A percentile compares a stretch with the other conserved stretches of the same genome.
Conservation (phyloP, 306 rosid species). For the Ormosia semicastrata region DNA sequence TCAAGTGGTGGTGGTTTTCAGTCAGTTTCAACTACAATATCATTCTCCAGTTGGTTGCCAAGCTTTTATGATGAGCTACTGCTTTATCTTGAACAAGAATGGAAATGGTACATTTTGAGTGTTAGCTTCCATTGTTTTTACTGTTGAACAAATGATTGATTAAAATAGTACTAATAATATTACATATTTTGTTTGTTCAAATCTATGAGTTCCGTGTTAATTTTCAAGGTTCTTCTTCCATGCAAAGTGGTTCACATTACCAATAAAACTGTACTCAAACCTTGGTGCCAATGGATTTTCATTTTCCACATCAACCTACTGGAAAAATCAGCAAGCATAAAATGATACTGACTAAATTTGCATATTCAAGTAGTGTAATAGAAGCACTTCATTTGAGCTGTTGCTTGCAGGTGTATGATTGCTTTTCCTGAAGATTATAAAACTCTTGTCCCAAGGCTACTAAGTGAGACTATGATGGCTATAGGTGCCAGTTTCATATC, state of each 20-base stretch:
- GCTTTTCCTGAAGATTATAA: conserved; percentile 93
- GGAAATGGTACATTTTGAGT: conserved; percentile 79
- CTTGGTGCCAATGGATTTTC: conserved; percentile 10
- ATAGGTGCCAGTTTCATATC: conserved; percentile 84
- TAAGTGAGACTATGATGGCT: conserved; percentile 79
- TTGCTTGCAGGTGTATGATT: conserved; percentile 74
- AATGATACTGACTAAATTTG: conserved; percentile 2
- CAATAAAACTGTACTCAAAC: background rate
- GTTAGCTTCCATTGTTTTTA: conserved; percentile 20
- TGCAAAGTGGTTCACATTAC: conserved; percentile 5
- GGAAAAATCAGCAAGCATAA: conserved; percentile 4
- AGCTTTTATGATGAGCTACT: conserved; percentile 90
- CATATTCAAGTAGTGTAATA: background rate
- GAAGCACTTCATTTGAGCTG: conserved; percentile 17
- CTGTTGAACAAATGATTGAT: background rate
- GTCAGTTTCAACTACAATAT: conserved; percentile 46
- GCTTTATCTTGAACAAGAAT: conserved; percentile 97
- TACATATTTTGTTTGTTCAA: background rate
- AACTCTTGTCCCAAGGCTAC: conserved; percentile 79
- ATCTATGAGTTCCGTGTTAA: background rate
- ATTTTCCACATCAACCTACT: conserved; percentile 7
- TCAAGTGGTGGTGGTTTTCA: conserved; percentile 52
- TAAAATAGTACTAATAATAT: background rate
- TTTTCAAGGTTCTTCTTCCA: conserved; percentile 10
- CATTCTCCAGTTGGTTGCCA: conserved; percentile 87